Evolutionary conservation across 208 protist species (phyloP), one percentile per base, ranked within the genome.

Genomic region (Wallacemonas sp.): DNA sequence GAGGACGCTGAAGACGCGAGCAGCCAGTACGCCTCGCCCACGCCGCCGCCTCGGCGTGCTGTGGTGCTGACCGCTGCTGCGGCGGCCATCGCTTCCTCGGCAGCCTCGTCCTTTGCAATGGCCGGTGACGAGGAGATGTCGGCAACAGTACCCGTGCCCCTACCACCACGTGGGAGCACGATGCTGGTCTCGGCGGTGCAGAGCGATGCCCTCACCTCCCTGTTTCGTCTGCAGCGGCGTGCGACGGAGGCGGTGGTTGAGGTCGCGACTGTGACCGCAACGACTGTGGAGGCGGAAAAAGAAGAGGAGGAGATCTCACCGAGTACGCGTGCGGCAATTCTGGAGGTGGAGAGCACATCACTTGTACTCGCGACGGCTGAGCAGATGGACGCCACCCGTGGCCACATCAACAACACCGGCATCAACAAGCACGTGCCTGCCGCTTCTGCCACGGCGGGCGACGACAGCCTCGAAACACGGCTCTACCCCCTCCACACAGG

Each of bases 41-140:
- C 78, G 8, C 81, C 81, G 19, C 81, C 77, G 16, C 81, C 78
- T 12, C 81, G 81, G 6, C 74, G 68, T 1, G 77, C 81, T 32
- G 81, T 88, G 55, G 74, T 88, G 55, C 71, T 88, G 27, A 73
- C 81, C 32, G 23, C 16, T 27, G 29, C 21, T 34, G 36, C 33
- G 21, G 24, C 24, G 2, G 43, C 36, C 14, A 14, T 14, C 9
- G 6, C 14, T 6, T 41, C 47, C 47, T 55, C 55, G 3, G 36
- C 55, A 0, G 16, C 30, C n/a, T 39, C 55, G 17, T 44, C 36
- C 19, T 44, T 61, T 12, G 36, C 41, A 39, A 21, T 17, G 11
- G 30, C 11, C 33, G 33, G 5, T 4, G 33, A 36, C 33, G 29
- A 58, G 6, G 16, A 58, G 24, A 58, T 23, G 14, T 34, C 49